Percentiles rank a stretch among this genome's conserved stretches.
Evolutionary conservation across 345 rosid species (phyloP).

Genomic region (Syzygium oleosum): DNA sequence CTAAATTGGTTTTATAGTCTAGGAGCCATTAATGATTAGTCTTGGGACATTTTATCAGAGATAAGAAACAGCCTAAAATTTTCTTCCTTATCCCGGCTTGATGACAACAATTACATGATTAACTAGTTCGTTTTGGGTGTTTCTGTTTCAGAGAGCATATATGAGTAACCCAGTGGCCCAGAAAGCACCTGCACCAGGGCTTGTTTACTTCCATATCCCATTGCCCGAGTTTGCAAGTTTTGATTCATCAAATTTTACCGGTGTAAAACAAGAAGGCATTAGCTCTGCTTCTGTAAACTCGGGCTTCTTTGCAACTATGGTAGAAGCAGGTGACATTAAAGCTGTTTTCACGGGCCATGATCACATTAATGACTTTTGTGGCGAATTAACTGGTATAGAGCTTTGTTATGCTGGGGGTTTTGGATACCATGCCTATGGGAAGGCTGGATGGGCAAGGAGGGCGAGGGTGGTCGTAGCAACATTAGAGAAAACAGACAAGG

Average conservation of each 20-base stretch:
- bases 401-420: constrained; percentile 94
- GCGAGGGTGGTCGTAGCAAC: constrained; percentile 65
- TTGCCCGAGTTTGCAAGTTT: constrained; percentile 65
- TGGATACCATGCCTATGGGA: constrained; percentile 94
- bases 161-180: constrained; percentile 45
- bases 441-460: constrained; percentile 88
- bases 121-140: not conserved
- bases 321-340: constrained; percentile 73
- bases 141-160: constrained; percentile 44
- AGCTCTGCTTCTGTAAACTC: constrained; percentile 71
- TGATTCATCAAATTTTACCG: constrained; percentile 50
- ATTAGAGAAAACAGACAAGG: constrained; percentile 48
- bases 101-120: not conserved
- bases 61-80: not conserved
- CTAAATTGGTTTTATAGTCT: not conserved
- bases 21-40: not conserved
- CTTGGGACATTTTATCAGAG: not conserved
- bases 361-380: constrained; percentile 88
- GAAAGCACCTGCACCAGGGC: constrained; percentile 71
- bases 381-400: constrained; percentile 44
- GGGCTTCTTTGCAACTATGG: constrained; percentile 79
- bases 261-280: constrained; percentile 64
- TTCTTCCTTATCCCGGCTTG: not conserved
- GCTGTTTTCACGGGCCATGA: constrained; percentile 91
- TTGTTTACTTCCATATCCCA: constrained; percentile 85